Percentiles rank a stretch among this genome's conserved stretches.
These are phyloP conservation scores for Lasiodiplodia sp. DNA, from an alignment of 2,329 filamentous ascomycete species.

Conservation along the genomic window DNA sequence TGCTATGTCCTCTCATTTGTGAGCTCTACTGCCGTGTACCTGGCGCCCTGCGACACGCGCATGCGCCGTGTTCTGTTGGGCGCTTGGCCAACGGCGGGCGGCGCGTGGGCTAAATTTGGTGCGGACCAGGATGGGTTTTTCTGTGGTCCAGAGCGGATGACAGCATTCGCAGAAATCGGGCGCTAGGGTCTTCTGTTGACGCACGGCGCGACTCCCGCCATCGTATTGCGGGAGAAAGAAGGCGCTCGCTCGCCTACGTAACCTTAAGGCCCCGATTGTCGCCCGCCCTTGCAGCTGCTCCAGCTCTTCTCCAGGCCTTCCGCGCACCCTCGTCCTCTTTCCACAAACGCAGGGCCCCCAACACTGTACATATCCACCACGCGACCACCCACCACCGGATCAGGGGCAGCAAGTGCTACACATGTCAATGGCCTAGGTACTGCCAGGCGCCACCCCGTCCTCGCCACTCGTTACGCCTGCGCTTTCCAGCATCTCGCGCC, in stretches of 20 bases:
- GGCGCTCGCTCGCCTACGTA: slow-evolving; percentile 22
- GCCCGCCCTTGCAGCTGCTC: slow-evolving; percentile 28
- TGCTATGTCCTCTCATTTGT: not conserved
- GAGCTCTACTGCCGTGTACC: not conserved
- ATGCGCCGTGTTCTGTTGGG: slow-evolving; percentile 5
- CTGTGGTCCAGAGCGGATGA: slow-evolving; percentile 12
- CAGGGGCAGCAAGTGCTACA: slow-evolving; percentile 14
- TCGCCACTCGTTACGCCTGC: slow-evolving; percentile 26
- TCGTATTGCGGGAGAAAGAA: slow-evolving; percentile 19
- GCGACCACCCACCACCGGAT: not conserved
- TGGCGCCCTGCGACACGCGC: not conserved
- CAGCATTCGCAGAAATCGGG: slow-evolving; percentile 15
- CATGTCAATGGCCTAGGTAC: slow-evolving; percentile 20
- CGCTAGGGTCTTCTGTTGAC: slow-evolving; percentile 21
- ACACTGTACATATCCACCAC: not conserved
- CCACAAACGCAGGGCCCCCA: not conserved
- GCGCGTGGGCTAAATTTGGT: slow-evolving; percentile 24
- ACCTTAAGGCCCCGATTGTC: slow-evolving; percentile 25
- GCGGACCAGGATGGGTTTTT: not conserved
- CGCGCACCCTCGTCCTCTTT: slow-evolving; percentile 1
- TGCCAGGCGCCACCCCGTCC: not conserved
- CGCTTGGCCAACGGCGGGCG: slow-evolving; percentile 17
- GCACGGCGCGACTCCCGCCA: slow-evolving; percentile 22
- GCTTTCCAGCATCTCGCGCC: not conserved
- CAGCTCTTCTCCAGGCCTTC: slow-evolving; percentile 22